phyloP scores from a whole-genome alignment of 768 basidiomycete species.

The Pisolithus albus region DNA sequence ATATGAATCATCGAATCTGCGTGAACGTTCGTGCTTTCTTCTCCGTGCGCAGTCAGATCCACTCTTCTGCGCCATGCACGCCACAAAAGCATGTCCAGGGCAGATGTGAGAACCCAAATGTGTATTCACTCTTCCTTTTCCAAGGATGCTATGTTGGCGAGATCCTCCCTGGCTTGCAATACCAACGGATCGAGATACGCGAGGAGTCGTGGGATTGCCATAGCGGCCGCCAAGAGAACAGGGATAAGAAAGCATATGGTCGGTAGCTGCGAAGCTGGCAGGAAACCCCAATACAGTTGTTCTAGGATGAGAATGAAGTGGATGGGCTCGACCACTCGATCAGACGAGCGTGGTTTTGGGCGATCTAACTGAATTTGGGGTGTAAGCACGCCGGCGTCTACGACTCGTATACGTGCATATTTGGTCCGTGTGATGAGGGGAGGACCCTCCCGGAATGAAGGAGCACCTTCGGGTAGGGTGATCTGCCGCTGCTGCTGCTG shows the following conservation, averaged over 20 bases:
- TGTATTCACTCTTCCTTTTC: constrained; percentile 16
- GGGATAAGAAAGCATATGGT: constrained; percentile 24
- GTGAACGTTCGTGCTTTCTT: background rate
- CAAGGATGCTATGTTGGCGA: background rate
- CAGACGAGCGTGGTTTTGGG: constrained; percentile 7
- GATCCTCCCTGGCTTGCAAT: constrained; percentile 21
- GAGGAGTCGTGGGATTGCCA: constrained; percentile 11
- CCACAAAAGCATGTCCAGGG: constrained; percentile 19
- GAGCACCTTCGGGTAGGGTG: constrained; percentile 1
- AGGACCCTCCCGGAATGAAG: background rate
- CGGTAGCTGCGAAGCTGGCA: constrained; percentile 48
- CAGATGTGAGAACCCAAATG: constrained; percentile 6
- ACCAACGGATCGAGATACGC: constrained; percentile 17
- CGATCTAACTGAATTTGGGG: constrained; percentile 21
- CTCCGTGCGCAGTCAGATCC: background rate
- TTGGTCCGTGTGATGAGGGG: constrained; percentile 31
- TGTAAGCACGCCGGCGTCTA: constrained; percentile 46
- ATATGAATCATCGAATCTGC: background rate
- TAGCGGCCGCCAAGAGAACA: constrained; percentile 20
- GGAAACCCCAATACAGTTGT: constrained; percentile 49
- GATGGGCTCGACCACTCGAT: constrained; percentile 21
- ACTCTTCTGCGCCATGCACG: constrained; percentile 10
- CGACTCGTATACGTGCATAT: constrained; percentile 53
- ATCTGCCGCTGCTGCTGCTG: constrained; percentile 3
- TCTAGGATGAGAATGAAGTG: constrained; percentile 52